These are phyloP conservation scores for Chiua virens DNA, from an alignment of 768 basidiomycete species.

Conservation along the genomic window DNA sequence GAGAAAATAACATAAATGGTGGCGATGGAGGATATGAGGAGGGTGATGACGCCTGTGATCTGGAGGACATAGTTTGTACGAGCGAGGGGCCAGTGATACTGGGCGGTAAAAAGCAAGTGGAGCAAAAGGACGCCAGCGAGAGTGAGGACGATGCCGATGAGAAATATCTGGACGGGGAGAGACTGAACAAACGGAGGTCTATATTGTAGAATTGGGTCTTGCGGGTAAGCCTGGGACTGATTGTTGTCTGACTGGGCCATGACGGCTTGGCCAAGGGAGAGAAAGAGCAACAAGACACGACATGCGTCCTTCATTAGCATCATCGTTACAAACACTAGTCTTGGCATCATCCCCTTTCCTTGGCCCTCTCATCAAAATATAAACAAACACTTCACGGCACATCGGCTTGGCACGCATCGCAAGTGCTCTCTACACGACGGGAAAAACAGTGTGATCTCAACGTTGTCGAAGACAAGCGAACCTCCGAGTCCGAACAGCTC, in stretches of 20 bases:
- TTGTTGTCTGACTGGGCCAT: slow-evolving; percentile 20
- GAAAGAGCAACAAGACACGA: slow-evolving; percentile 5
- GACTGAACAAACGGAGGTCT: slow-evolving; percentile 85
- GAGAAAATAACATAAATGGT: slow-evolving; percentile 75
- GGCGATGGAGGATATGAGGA: slow-evolving; percentile 75
- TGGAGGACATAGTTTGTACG: slow-evolving; percentile 91
- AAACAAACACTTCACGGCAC: no score
- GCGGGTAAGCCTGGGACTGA: slow-evolving; percentile 5
- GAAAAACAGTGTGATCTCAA: no score
- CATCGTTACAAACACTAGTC: not conserved
- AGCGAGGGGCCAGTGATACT: slow-evolving; percentile 94
- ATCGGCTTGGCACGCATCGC: no score
- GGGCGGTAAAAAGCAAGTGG: slow-evolving; percentile 91
- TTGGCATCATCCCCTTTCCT: slow-evolving; percentile 5
- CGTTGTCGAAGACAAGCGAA: no score
- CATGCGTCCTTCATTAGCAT: not conserved
- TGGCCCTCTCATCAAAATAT: not conserved
- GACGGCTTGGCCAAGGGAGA: slow-evolving; percentile 6
- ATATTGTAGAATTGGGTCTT: slow-evolving; percentile 76
- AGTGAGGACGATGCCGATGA: slow-evolving; percentile 83
- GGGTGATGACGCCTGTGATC: slow-evolving; percentile 75
- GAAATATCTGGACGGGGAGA: slow-evolving; percentile 85
- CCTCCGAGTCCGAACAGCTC: no score
- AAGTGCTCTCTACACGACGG: no score
- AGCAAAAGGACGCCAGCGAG: slow-evolving; percentile 83